Percentiles rank a stretch among this genome's conserved stretches.
These are phyloP conservation scores for Tothia fuscella DNA, from an alignment of 2,329 filamentous ascomycete genomes.

Conservation along the genomic window DNA sequence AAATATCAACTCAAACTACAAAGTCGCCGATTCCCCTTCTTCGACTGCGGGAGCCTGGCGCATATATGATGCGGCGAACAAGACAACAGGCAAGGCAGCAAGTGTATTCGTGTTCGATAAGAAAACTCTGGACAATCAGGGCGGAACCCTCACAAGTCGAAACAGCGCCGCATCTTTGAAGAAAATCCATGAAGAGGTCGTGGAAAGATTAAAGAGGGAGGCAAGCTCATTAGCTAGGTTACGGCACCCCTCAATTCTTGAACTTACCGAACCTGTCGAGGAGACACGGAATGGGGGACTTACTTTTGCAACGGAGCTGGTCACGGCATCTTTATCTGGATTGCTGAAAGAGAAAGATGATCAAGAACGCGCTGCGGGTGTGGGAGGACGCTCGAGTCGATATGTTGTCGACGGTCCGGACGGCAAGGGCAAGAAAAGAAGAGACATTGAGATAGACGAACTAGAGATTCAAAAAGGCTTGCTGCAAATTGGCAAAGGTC, in stretches of 20 bases:
- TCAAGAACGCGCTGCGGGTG: slow-evolving; percentile 58
- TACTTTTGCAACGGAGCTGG: slow-evolving; percentile 89
- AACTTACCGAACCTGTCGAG: slow-evolving; percentile 89
- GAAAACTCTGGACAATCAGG: slow-evolving; percentile 65
- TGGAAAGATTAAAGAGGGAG: slow-evolving; percentile 85
- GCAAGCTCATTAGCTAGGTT: slow-evolving; percentile 78
- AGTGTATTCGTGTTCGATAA: slow-evolving; percentile 93
- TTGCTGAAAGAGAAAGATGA: slow-evolving; percentile 81
- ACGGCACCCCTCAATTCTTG: slow-evolving; percentile 81
- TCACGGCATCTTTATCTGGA: slow-evolving; percentile 77
- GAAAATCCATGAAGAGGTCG: slow-evolving; percentile 73
- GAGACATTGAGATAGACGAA: slow-evolving; percentile 89
- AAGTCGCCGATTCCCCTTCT: slow-evolving; percentile 61
- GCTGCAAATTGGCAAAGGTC: slow-evolving; percentile 80
- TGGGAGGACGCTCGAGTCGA: slow-evolving; percentile 59
- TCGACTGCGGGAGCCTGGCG: slow-evolving; percentile 87
- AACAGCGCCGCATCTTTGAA: slow-evolving; percentile 60
- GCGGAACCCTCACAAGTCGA: slow-evolving; percentile 41
- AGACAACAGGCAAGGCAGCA: slow-evolving; percentile 76
- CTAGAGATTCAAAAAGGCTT: slow-evolving; percentile 95
- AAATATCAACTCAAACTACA: slow-evolving; percentile 89
- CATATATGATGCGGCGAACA: slow-evolving; percentile 95
- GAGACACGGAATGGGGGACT: slow-evolving; percentile 83
- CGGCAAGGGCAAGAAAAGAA: slow-evolving; percentile 49
- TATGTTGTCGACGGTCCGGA: slow-evolving; percentile 72